These are phyloP conservation scores for Monilinia fructicola DNA, from an alignment of 2,329 filamentous ascomycete genomes.

Conservation along the genomic window DNA sequence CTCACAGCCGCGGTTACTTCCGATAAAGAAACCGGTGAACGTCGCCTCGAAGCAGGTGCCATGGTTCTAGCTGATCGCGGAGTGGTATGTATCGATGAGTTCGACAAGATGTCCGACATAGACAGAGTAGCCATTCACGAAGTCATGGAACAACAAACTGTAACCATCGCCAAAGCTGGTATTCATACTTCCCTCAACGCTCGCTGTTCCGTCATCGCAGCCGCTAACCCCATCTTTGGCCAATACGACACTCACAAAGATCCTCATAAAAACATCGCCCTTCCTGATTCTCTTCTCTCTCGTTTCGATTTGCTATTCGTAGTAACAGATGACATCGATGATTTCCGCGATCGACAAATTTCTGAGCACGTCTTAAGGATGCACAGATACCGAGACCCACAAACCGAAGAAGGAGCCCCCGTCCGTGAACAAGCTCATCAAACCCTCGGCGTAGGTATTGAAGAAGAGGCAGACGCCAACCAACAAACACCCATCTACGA, in stretches of 20 bases:
- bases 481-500: conserved; percentile 86
- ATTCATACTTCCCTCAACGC: conserved; percentile 98
- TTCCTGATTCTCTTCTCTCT: conserved; percentile 92
- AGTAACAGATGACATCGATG: conserved; percentile 97
- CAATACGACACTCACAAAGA: conserved; percentile 99
- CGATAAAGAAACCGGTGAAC: conserved; percentile 96
- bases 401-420: conserved; percentile 89
- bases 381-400: conserved; percentile 91
- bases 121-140: conserved; percentile 98
- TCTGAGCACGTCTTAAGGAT: conserved; percentile 97
- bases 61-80: conserved; percentile 98
- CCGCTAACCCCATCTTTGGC: conserved; percentile 95
- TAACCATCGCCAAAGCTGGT: conserved; percentile 97
- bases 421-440: conserved; percentile 86
- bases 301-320: conserved; percentile 98
- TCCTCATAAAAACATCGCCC: conserved; percentile 95
- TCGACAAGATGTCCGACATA: conserved; percentile 99
- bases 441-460: conserved; percentile 81
- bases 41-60: conserved; percentile 90
- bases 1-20: conserved; percentile 93
- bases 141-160: conserved; percentile 99
- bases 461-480: conserved; percentile 71
- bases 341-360: conserved; percentile 83
- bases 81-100: conserved; percentile 98
- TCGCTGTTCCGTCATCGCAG: conserved; percentile 92